These are phyloP conservation scores for Lachnellula suecica DNA, from an alignment of 2,329 filamentous ascomycete genomes.

Conservation along the genomic window DNA sequence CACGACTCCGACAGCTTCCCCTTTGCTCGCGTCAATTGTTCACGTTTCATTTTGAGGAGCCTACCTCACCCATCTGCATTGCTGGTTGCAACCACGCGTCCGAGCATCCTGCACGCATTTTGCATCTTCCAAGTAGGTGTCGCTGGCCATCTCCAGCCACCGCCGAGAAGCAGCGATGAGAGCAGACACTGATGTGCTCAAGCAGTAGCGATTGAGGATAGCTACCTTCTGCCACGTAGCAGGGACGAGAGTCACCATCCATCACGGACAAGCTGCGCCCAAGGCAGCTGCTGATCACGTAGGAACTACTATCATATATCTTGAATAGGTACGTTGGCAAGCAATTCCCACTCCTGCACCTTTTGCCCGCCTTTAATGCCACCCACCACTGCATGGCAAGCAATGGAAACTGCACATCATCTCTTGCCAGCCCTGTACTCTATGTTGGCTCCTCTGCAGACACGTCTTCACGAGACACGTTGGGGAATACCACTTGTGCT, in stretches of 20 bases:
- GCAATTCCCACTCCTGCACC: no score
- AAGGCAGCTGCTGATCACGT: neutral
- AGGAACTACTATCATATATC: neutral
- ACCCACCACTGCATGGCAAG: no score
- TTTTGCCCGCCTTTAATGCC: no score
- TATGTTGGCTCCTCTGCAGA: no score
- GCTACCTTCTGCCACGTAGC: neutral
- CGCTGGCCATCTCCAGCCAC: neutral
- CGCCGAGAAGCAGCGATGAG: neutral
- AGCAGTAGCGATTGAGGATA: neutral
- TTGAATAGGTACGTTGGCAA: neutral
- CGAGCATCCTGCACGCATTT: neutral
- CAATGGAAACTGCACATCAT: no score
- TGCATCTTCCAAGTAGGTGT: neutral
- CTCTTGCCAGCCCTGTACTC: neutral
- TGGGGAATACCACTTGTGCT: no score
- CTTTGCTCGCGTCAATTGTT: constrained; percentile 10
- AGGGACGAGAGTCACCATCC: neutral
- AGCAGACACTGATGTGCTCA: neutral
- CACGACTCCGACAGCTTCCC: constrained; percentile 7
- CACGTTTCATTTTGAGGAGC: neutral
- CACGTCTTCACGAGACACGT: no score
- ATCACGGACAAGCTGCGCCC: neutral
- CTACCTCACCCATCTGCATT: neutral
- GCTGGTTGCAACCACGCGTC: neutral